Percentiles rank a stretch among this genome's conserved stretches.
These are phyloP conservation scores for Arctostaphylos glauca DNA, from an alignment of 148 eudicot genomes.

Conservation along the genomic window DNA sequence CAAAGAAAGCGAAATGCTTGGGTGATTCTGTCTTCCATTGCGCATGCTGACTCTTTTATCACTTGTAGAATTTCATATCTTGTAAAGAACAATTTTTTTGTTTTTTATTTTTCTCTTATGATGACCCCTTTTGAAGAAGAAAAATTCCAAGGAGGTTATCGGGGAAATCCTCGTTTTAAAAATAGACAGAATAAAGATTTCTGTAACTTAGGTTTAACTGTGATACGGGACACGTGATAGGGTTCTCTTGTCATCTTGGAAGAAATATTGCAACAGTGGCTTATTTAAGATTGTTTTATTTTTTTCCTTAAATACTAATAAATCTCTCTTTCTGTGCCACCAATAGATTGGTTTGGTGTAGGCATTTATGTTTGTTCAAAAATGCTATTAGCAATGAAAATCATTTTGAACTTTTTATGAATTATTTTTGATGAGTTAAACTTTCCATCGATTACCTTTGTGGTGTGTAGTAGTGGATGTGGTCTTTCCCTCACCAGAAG, in stretches of 20 bases:
- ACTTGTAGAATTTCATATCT: conserved; percentile 1
- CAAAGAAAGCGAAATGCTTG: conserved; percentile 55
- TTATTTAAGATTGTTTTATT: conserved; percentile 5
- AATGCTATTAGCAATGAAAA: no score
- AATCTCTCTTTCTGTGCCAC: neutral
- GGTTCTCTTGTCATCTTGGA: neutral
- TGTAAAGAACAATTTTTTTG: neutral
- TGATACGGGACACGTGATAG: neutral
- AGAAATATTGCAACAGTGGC: neutral
- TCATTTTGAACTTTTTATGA: no score
- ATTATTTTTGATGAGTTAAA: no score
- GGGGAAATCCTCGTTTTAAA: neutral
- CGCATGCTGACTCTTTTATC: conserved; percentile 44
- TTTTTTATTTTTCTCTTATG: neutral
- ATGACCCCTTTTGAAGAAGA: neutral
- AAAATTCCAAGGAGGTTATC: neutral
- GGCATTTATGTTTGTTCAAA: no score
- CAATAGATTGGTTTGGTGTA: neutral
- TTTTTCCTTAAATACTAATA: neutral
- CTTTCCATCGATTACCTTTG: no score
- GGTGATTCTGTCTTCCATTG: conserved; percentile 68
- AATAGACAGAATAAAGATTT: neutral
- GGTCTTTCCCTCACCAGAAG: no score
- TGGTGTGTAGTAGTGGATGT: no score
- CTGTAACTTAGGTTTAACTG: neutral